Evolutionary conservation across 495 filamentous ascomycete genomes (phyloP).

Genomic region (Xylaria flabelliformis): DNA sequence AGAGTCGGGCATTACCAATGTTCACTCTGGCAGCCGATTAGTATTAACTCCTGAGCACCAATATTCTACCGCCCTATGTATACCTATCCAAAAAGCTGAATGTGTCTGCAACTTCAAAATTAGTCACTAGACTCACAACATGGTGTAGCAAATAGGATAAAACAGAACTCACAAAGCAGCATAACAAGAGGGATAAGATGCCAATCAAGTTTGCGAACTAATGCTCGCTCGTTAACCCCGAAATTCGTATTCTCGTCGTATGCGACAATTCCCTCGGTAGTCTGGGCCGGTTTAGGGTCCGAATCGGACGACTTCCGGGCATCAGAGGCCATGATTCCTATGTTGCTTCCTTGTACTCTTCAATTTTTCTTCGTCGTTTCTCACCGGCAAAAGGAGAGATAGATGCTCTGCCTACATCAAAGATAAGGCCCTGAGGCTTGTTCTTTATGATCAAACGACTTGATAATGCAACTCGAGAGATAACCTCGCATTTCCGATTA

Average conservation of each 20-base stretch:
- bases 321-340: slow-evolving; percentile 5
- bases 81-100: slow-evolving; percentile 53
- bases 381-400: neutral
- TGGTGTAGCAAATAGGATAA: neutral
- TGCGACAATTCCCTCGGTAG: slow-evolving; percentile 2
- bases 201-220: slow-evolving; percentile 48
- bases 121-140: slow-evolving; percentile 8
- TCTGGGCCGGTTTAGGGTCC: neutral
- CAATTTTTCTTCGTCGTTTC: neutral
- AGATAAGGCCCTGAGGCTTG: neutral
- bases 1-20: slow-evolving; percentile 78
- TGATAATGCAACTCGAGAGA: neutral
- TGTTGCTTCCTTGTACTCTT: neutral
- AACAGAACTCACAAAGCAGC: slow-evolving; percentile 40
- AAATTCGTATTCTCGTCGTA: slow-evolving; percentile 26
- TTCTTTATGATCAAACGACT: neutral
- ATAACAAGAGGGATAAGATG: slow-evolving; percentile 49
- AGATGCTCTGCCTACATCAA: neutral
- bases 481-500: slow-evolving; percentile 6
- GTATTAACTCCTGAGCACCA: no score
- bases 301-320: slow-evolving; percentile 15
- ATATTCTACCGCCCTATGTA: neutral
- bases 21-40: slow-evolving; percentile 59
- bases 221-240: slow-evolving; percentile 40
- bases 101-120: slow-evolving; percentile 34